These are phyloP conservation scores for Termitomyces sp. DNA, from an alignment of 768 basidiomycete species.

Conservation along the genomic window DNA sequence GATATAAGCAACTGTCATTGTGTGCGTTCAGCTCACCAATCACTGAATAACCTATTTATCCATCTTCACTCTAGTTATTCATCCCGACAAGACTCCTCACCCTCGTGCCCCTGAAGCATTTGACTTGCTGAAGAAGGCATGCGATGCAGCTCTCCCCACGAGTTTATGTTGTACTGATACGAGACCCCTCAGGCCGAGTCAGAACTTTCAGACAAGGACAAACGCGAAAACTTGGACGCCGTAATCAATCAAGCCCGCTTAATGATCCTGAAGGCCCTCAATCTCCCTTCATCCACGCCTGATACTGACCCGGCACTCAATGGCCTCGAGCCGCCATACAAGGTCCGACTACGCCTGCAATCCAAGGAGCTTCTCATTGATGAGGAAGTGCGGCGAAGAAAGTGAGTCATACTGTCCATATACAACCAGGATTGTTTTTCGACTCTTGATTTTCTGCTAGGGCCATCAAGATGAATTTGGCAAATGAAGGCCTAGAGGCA, in stretches of 20 bases:
- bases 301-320: slow-evolving; percentile 58
- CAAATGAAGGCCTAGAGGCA: slow-evolving; percentile 92
- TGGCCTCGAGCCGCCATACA: slow-evolving; percentile 60
- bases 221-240: slow-evolving; percentile 80
- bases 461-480: slow-evolving; percentile 86
- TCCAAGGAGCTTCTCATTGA: slow-evolving; percentile 86
- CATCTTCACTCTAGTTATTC: slow-evolving; percentile 64
- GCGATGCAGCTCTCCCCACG: slow-evolving; percentile 1
- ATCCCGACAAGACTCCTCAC: slow-evolving; percentile 96
- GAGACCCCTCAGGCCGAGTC: slow-evolving; percentile 62
- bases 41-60: neutral
- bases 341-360: slow-evolving; percentile 61
- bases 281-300: slow-evolving; percentile 55
- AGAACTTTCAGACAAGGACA: slow-evolving; percentile 73
- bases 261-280: slow-evolving; percentile 58
- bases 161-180: neutral
- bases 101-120: slow-evolving; percentile 88
- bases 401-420: slow-evolving; percentile 43
- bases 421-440: neutral
- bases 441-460: slow-evolving; percentile 30
- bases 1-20: slow-evolving; percentile 80
- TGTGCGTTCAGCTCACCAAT: slow-evolving; percentile 46
- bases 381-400: slow-evolving; percentile 81
- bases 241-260: slow-evolving; percentile 72
- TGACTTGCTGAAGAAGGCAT: slow-evolving; percentile 88